These are phyloP conservation scores for Pisolithus albus DNA, from an alignment of 768 basidiomycete species.

Conservation along the genomic window DNA sequence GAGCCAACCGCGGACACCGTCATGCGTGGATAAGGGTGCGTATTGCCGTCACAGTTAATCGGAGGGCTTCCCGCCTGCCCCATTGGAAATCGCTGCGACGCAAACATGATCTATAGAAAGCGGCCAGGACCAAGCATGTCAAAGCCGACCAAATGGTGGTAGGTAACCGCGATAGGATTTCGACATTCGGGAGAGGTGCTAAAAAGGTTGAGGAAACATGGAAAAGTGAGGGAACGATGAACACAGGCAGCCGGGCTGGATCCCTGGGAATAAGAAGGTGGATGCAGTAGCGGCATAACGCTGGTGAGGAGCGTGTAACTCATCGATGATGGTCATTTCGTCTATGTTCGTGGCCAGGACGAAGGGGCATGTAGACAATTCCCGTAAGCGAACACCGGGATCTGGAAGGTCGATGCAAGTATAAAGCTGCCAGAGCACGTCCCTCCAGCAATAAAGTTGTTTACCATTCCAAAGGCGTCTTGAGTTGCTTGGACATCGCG, in stretches of 20 bases:
- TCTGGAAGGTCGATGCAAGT: not conserved
- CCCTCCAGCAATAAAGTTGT: too few relatives aligned
- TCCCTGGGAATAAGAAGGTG: not conserved
- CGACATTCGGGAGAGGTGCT: too few relatives aligned
- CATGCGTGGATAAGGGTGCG: not conserved
- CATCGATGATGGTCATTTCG: not conserved
- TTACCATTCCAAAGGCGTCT: too few relatives aligned
- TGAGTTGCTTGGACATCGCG: too few relatives aligned
- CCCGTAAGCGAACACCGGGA: not conserved
- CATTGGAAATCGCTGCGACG: conserved; percentile 1
- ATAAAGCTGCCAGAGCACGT: too few relatives aligned
- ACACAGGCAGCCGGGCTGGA: not conserved
- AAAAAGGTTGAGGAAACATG: too few relatives aligned
- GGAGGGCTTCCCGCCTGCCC: not conserved
- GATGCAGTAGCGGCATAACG: not conserved
- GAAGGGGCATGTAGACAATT: conserved; percentile 1
- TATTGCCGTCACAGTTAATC: not conserved
- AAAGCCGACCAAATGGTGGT: not conserved
- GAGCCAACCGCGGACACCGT: not conserved
- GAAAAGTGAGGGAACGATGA: not conserved
- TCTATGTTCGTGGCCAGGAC: not conserved
- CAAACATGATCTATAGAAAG: not conserved
- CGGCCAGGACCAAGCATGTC: not conserved
- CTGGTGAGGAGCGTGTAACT: not conserved
- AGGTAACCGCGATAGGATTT: not conserved